These are phyloP conservation scores for Cyberlindnera veronae DNA, from an alignment of 805 yeast genomes.

Conservation along the genomic window DNA sequence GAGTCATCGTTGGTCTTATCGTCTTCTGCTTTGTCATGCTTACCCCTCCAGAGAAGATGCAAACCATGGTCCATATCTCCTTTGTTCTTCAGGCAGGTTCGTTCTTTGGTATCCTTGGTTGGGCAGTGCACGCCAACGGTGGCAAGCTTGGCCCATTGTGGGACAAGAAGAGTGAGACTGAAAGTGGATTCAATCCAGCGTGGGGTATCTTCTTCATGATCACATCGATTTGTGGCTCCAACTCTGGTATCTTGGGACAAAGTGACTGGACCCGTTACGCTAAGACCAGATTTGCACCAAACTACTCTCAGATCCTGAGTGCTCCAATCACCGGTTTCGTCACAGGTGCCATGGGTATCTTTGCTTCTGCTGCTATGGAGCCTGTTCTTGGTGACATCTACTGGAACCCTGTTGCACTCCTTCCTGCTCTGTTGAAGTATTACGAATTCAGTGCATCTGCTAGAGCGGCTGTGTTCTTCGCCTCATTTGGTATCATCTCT, in stretches of 20 bases:
- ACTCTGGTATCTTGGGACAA: constrained; percentile 32
- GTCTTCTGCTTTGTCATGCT: constrained; percentile 34
- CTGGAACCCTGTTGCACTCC: constrained; percentile 31
- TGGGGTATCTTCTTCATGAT: constrained; percentile 27
- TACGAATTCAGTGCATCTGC: constrained; percentile 24
- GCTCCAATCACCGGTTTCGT: constrained; percentile 29
- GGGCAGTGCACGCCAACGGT: constrained; percentile 26
- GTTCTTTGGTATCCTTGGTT: constrained; percentile 31
- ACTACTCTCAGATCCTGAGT: constrained; percentile 26
- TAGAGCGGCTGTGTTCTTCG: constrained; percentile 33
- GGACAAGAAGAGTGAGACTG: constrained; percentile 7
- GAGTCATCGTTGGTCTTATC: constrained; percentile 38
- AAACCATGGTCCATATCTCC: constrained; percentile 24
- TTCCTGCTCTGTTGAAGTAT: constrained; percentile 16
- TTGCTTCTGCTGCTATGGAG: constrained; percentile 30
- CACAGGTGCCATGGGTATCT: constrained; percentile 31
- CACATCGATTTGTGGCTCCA: constrained; percentile 21
- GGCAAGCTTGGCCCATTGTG: constrained; percentile 27
- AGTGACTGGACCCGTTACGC: constrained; percentile 34
- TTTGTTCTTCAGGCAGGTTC: constrained; percentile 28
- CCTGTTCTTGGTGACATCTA: constrained; percentile 26
- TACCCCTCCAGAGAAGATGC: constrained; percentile 32
- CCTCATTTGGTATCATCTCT: constrained; percentile 26
- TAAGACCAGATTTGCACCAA: constrained; percentile 21
- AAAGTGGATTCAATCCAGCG: constrained; percentile 30